Evolutionary conservation across 306 rosid species (phyloP), one percentile per base, ranked within the genome.

Genomic region (Dalbergia cochinchinensis): DNA sequence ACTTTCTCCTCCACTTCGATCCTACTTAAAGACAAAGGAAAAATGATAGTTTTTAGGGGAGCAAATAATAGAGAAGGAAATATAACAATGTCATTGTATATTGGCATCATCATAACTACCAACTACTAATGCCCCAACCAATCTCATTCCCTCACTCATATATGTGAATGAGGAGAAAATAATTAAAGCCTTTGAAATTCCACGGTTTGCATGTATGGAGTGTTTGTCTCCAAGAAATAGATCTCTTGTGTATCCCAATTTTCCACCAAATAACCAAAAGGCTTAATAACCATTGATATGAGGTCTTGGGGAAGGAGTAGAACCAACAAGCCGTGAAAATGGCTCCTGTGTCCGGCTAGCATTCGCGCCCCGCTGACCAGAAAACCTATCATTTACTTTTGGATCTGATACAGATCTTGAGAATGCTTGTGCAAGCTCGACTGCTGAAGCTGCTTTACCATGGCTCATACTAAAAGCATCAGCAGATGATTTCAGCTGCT

Each of bases 391-490:
- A 34, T 86, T 64, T 42, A 72, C 74, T 47, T 83, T 89, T 3
- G 98, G 89, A 80, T 93, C 93, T 2, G 99, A 93, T 58, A 87
- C 92, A 12, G 99, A 91, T 84, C 82, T 93, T 15, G 99, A 96
- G 89, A 93, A 96, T 69, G 94, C 90, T 88, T 92, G 93, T 41
- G 97, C 99, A 78, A 96, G 98, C 74, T 96, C 99, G 50, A 96
- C 76, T 0, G 99, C 98, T 2, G 99, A 93, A 80, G 99, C 92
- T 44, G 91, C 98, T 83, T 91, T 90, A 73, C 93, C 92, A 0
- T 85, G 54, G 58, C 87, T 91, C 63, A 15, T n/a, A 22, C 91
- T 92, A 51, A 5, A 69, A 53, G 76, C 79, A 61, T 82, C 92
- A 6, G 85, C 71, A 54, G 90, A 77, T 63, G 85, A 83, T 58